These are phyloP conservation scores for Apiotrichum mycotoxinovorans DNA, from an alignment of 1,284 basidiomycete species.

Conservation along the genomic window DNA sequence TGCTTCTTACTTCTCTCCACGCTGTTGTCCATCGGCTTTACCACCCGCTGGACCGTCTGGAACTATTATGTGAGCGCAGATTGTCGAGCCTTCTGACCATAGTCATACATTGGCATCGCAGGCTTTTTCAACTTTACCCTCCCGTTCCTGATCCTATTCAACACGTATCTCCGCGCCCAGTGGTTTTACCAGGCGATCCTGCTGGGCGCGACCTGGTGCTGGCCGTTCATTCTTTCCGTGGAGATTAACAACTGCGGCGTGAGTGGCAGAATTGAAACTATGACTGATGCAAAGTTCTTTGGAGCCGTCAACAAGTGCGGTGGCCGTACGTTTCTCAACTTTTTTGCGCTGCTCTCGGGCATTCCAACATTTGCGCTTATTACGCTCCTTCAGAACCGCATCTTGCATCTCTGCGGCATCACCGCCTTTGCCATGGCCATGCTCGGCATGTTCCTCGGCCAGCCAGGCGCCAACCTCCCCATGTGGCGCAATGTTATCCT, in stretches of 20 bases:
- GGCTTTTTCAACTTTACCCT: conserved; percentile 38
- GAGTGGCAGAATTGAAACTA: not conserved
- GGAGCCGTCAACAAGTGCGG: not conserved
- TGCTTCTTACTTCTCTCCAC: conserved; percentile 40
- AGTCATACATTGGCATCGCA: conserved; percentile 32
- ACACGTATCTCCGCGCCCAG: conserved; percentile 8
- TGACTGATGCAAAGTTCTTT: not conserved
- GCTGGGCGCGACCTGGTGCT: conserved; percentile 1
- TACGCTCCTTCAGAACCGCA: conserved; percentile 65
- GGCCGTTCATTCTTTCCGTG: conserved; percentile 3
- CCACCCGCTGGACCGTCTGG: conserved; percentile 12
- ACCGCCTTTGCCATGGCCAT: not conserved
- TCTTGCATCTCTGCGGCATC: conserved; percentile 57
- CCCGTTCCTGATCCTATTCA: conserved; percentile 32
- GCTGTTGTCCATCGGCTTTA: conserved; percentile 13
- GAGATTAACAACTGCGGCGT: conserved; percentile 3
- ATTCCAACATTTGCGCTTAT: conserved; percentile 73
- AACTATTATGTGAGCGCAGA: conserved; percentile 5
- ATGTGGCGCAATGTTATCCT: conserved; percentile 14
- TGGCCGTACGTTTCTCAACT: conserved; percentile 3
- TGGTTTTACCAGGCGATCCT: conserved; percentile 9
- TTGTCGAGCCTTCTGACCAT: not conserved
- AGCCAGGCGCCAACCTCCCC: not conserved
- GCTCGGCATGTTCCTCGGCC: not conserved
- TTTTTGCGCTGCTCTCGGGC: conserved; percentile 42